A percentile compares a stretch with the other conserved stretches of the same genome.
These are phyloP conservation scores for Allium sativum DNA, from an alignment of 106 monocot species.

Conservation along the genomic window DNA sequence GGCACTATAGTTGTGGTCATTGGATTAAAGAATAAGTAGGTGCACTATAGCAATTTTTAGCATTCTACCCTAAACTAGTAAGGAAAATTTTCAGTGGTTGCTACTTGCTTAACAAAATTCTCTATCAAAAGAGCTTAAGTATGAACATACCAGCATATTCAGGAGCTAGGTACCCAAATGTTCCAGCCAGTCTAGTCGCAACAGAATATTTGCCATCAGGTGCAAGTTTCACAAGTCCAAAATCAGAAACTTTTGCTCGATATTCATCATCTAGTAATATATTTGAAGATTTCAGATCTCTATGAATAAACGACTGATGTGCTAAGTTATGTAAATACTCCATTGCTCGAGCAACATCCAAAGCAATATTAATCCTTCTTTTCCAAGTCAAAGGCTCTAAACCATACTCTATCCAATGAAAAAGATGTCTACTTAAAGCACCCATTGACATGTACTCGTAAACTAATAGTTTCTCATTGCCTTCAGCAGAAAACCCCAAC, in stretches of 20 bases:
- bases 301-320: slow-evolving; percentile 48
- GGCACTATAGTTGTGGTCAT: no score
- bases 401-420: slow-evolving; percentile 26
- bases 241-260: slow-evolving; percentile 55
- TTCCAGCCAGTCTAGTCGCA: slow-evolving; percentile 49
- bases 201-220: slow-evolving; percentile 48
- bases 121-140: not conserved
- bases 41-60: not conserved
- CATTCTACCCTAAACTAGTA: not conserved
- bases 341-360: slow-evolving; percentile 57
- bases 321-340: slow-evolving; percentile 61
- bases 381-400: slow-evolving; percentile 53
- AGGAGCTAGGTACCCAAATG: slow-evolving; percentile 67
- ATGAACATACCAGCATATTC: slow-evolving; percentile 50
- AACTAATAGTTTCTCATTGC: slow-evolving; percentile 41
- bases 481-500: slow-evolving; percentile 44
- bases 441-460: slow-evolving; percentile 71
- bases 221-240: slow-evolving; percentile 57
- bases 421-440: slow-evolving; percentile 51
- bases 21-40: no score
- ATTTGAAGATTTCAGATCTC: slow-evolving; percentile 59
- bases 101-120: no score
- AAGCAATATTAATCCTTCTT: slow-evolving; percentile 44
- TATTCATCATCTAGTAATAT: slow-evolving; percentile 52
- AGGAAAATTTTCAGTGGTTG: no score